Evolutionary conservation across 2,329 filamentous ascomycete genomes (phyloP).

Genomic region (Lachnellula subtilissima): DNA sequence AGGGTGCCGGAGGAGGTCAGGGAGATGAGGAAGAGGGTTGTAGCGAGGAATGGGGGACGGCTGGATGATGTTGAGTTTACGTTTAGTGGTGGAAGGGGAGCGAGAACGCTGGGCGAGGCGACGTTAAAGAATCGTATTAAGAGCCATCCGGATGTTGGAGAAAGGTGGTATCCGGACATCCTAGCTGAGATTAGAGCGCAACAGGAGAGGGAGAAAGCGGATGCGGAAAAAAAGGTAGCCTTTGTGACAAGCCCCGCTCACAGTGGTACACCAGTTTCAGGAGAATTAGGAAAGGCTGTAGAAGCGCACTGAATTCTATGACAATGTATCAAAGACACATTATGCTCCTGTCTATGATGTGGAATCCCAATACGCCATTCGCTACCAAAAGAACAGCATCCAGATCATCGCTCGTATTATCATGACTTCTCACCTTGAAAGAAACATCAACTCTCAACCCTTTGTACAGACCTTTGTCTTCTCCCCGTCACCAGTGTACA

Average conservation of each 20-base stretch:
- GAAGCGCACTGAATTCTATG: constrained; percentile 35
- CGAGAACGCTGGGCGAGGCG: constrained; percentile 71
- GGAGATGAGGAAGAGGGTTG: constrained; percentile 54
- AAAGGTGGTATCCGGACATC: constrained; percentile 68
- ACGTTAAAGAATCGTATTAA: constrained; percentile 80
- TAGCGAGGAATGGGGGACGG: constrained; percentile 50
- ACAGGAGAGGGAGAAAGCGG: constrained; percentile 42
- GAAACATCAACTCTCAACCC: background rate
- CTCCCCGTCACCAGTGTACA: background rate
- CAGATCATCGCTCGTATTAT: constrained; percentile 7
- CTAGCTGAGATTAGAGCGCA: constrained; percentile 52
- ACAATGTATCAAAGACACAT: constrained; percentile 12
- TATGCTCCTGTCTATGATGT: constrained; percentile 7
- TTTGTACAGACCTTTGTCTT: background rate
- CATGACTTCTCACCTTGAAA: background rate
- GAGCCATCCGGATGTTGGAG: constrained; percentile 81
- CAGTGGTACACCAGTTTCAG: constrained; percentile 19
- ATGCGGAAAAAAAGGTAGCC: constrained; percentile 23
- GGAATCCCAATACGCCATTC: constrained; percentile 23
- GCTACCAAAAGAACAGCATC: constrained; percentile 10
- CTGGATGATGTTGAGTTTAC: constrained; percentile 82
- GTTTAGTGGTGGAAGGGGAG: constrained; percentile 60
- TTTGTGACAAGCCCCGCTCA: constrained; percentile 2
- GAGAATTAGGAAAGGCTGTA: constrained; percentile 30
- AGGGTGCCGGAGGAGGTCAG: constrained; percentile 57